Base-by-base conservation (phyloP, 352 stramenopile genomes). In the Pythium monospermum region DNA sequence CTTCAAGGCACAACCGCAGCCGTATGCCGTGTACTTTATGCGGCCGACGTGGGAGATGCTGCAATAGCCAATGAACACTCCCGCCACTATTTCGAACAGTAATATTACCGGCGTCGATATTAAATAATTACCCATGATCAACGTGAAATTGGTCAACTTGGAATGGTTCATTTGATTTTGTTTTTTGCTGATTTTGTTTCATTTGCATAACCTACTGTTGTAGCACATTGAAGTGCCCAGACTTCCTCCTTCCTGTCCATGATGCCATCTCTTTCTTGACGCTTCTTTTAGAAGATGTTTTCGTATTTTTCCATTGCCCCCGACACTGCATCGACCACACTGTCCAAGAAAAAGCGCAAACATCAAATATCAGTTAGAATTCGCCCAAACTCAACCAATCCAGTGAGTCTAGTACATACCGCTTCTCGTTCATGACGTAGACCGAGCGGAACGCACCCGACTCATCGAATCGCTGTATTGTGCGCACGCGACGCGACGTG, bases 261-360 rank as follows among this genome's bases (percentile, higher is more conserved):
- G n/a, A n/a, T n/a, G n/a, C n/a, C n/a, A n/a, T n/a, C n/a, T n/a
- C n/a, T n/a, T n/a, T n/a, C n/a, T n/a, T n/a, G n/a, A n/a, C n/a
- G n/a, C n/a, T n/a, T n/a, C n/a, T n/a, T 35, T 71, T 60, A 92
- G 53, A 93, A 91, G 27, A 88, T 67, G 57, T 86, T 87, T 56
- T 91, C 81, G 60, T 87, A 91, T 48, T 89, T 90, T 49, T 92
- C 80, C 82, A 94, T 89, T 25, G 84, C 84, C 4, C 84, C 84
- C 8, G 84, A 94, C 18, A 94, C 84, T 3, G 84, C 76, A 42
- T 94, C 84, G 28, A 94, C 65, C 21, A 94, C 84, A 60, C 83
- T 85, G 48, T 23, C 27, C 49, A 35, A 41, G 28, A 30, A 12
- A 36, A 6, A 42, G 35, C 21, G 36, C 2, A 28, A 18, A 30